These are phyloP conservation scores for Vishniacozyma victoriae DNA, from an alignment of 768 basidiomycete genomes.

Conservation along the genomic window DNA sequence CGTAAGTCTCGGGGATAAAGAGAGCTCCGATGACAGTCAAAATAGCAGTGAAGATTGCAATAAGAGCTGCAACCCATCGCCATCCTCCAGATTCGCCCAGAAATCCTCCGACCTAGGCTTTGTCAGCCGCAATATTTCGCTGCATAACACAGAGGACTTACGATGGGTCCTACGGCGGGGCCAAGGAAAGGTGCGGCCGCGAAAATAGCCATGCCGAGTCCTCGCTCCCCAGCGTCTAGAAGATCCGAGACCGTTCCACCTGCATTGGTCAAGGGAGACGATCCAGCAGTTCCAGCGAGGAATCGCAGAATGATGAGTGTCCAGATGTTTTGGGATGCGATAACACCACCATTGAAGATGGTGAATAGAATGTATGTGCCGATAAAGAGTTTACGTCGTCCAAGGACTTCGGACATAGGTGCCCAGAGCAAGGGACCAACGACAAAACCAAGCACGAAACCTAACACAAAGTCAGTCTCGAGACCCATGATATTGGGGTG, in stretches of 20 bases:
- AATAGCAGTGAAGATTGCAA: slow-evolving; percentile 14
- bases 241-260: slow-evolving; percentile 40
- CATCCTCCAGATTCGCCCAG: slow-evolving; percentile 41
- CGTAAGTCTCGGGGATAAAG: slow-evolving; percentile 47
- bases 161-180: slow-evolving; percentile 44
- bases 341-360: slow-evolving; percentile 44
- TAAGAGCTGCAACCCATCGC: slow-evolving; percentile 43
- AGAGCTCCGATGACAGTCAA: slow-evolving; percentile 6
- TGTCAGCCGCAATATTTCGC: not conserved
- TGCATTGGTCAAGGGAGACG: slow-evolving; percentile 38
- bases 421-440: slow-evolving; percentile 45
- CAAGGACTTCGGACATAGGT: slow-evolving; percentile 40
- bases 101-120: slow-evolving; percentile 35
- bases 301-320: slow-evolving; percentile 47
- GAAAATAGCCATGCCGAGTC: slow-evolving; percentile 41
- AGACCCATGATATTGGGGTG: no score
- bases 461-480: no score
- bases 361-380: slow-evolving; percentile 33
- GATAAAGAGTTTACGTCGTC: slow-evolving; percentile 35
- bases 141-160: not conserved
- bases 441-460: slow-evolving; percentile 49
- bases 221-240: slow-evolving; percentile 39
- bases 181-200: slow-evolving; percentile 40
- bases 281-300: slow-evolving; percentile 38
- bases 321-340: slow-evolving; percentile 45